phyloP scores from a whole-genome alignment of 371 early-diverging fungal genomes.

The Quaeritorhiza haematococci region DNA sequence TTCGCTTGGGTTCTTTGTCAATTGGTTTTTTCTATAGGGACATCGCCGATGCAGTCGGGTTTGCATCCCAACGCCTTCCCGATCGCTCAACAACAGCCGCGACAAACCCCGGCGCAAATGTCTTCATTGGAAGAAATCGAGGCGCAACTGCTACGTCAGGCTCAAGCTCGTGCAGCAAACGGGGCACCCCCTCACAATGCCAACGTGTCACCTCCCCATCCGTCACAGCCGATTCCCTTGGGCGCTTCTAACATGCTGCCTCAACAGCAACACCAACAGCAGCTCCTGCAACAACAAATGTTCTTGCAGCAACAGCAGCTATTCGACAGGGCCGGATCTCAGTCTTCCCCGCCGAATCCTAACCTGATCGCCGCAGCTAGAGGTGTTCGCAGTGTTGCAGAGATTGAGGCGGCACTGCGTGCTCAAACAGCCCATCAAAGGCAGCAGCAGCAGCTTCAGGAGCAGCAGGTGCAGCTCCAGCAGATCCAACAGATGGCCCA shows the following conservation, averaged over 20 bases:
- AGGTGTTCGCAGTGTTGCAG: slow-evolving; percentile 49
- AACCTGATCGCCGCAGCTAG: slow-evolving; percentile 21
- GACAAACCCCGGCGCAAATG: slow-evolving; percentile 18
- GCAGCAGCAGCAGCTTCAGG: slow-evolving; percentile 11
- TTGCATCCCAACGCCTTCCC: too few species aligned
- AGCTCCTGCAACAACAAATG: slow-evolving; percentile 8
- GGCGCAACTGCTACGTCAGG: slow-evolving; percentile 29
- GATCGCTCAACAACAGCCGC: slow-evolving; percentile 11
- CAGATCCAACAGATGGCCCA: background rate
- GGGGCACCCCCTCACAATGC: too few species aligned
- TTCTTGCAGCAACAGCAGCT: too few species aligned
- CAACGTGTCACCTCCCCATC: too few species aligned
- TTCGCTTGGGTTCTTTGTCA: too few species aligned
- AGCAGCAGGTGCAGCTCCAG: slow-evolving; percentile 9
- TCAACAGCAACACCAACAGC: slow-evolving; percentile 2
- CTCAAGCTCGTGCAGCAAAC: slow-evolving; percentile 5
- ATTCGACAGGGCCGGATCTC: slow-evolving; percentile 4
- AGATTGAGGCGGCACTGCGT: slow-evolving; percentile 60
- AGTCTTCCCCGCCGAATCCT: slow-evolving; percentile 11
- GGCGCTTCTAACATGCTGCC: too few species aligned
- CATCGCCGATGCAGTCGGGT: too few species aligned
- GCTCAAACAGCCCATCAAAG: too few species aligned
- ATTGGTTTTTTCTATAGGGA: too few species aligned
- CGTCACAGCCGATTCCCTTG: too few species aligned
- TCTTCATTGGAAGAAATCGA: slow-evolving; percentile 49